Base-by-base conservation (phyloP, 345 rosid genomes). In the Dovyalis caffra region DNA sequence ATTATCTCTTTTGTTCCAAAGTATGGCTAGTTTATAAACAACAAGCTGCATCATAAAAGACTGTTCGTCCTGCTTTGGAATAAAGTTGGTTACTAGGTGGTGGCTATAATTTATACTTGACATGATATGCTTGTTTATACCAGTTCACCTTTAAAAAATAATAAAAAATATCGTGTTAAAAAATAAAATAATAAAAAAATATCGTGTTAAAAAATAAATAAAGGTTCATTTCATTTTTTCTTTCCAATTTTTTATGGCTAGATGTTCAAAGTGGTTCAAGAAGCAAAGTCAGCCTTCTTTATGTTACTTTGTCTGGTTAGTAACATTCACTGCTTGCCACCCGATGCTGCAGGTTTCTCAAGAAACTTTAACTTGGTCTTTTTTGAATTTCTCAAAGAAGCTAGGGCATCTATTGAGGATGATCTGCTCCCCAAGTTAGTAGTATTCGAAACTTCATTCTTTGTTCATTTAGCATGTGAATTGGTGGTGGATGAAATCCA, bases 81-180 rank as follows among this genome's bases (percentile, higher is more conserved):
- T 21, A n/a, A 74, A 75, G 79, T 69, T 78, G 80, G 70, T 63
- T 68, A 75, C 75, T 40, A 5, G 28, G 18, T 56, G 67, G 56
- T 64, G 77, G 71, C 72, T 69, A 34, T 73, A 37, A 43, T 69
- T 40, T 38, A 53, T 53, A 69, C 71, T 62, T 23, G 34, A 34
- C 25, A 33, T 26, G 5, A 33, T 40, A 38, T 25, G 16, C 33
- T 18, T 25, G 11, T 60, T 64, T 31, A 66, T 49, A 75, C 61
- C 33, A 47, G 47, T 60, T 64, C 43, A 20, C 4, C 32, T 34
- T 34, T 34, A 5, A 3, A 3, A 5, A 1, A 4, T 0, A 34
- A 34, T 4, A 34, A 34, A 34, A 1, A 3, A 0, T 34, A 4
- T 34, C 37, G 37, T 34, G 37, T 34, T 34, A 34, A 10, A n/a